Evolutionary conservation across 169 alveolate species (phyloP).

Genomic region (Cryptosporidium andersoni): DNA sequence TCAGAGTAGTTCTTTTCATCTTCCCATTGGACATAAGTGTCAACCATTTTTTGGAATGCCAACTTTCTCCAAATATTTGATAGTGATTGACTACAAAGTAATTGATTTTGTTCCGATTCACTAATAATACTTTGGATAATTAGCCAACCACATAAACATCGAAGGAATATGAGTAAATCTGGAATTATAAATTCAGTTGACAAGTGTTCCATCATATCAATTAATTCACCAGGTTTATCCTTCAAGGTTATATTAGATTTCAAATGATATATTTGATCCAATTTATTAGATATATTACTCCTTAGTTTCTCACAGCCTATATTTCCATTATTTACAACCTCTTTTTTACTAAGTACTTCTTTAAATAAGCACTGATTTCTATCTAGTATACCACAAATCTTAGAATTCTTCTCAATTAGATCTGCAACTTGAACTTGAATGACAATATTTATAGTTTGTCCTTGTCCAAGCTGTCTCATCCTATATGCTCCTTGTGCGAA

Average conservation of each 20-base stretch:
- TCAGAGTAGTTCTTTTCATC: constrained; percentile 62
- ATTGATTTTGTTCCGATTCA: constrained; percentile 79
- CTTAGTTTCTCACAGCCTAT: not conserved
- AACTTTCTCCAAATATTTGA: constrained; percentile 81
- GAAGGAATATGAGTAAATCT: constrained; percentile 73
- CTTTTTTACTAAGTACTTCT: not conserved
- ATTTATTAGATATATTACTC: not conserved
- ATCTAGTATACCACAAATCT: constrained; percentile 13
- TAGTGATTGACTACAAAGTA: constrained; percentile 80
- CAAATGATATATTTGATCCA: constrained; percentile 5
- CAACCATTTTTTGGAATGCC: constrained; percentile 78
- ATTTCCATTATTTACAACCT: not conserved
- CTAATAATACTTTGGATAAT: constrained; percentile 78
- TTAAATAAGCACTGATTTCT: constrained; percentile 11
- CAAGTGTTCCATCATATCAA: constrained; percentile 68
- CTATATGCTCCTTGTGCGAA: constrained; percentile 92
- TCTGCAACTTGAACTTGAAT: constrained; percentile 82
- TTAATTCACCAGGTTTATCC: constrained; percentile 43
- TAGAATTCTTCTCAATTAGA: constrained; percentile 72
- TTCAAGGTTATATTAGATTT: constrained; percentile 3
- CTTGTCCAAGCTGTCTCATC: constrained; percentile 86
- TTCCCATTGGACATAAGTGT: constrained; percentile 79
- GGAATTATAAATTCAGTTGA: constrained; percentile 20
- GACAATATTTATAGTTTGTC: constrained; percentile 81
- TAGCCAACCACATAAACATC: constrained; percentile 78